Evolutionary conservation across 495 filamentous ascomycete genomes (phyloP).

Genomic region (Mycothermus thermophilus): DNA sequence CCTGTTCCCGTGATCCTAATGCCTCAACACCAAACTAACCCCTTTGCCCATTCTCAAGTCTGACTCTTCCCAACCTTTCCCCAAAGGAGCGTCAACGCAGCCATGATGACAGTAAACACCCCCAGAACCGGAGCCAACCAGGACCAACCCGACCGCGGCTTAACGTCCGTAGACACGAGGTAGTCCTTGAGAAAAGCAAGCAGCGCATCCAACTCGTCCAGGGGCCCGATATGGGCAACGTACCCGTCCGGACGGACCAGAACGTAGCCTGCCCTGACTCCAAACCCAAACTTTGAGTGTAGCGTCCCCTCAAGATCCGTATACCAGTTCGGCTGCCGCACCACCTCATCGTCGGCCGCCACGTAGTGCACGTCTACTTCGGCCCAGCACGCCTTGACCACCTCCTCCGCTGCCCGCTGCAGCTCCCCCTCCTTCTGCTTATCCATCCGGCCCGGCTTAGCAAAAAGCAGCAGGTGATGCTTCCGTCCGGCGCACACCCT

Average conservation of each 20-base stretch:
- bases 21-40: no score
- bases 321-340: slow-evolving; percentile 4
- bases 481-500: slow-evolving; percentile 12
- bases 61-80: no score
- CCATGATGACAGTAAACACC: neutral
- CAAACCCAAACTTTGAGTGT: slow-evolving; percentile 24
- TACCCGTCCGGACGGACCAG: slow-evolving; percentile 30
- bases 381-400: slow-evolving; percentile 5
- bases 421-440: slow-evolving; percentile 8
- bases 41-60: no score
- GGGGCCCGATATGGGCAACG: slow-evolving; percentile 23
- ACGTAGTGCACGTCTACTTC: slow-evolving; percentile 11
- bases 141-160: neutral
- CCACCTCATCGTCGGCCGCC: slow-evolving; percentile 1
- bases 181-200: slow-evolving; percentile 11
- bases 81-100: no score
- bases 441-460: neutral
- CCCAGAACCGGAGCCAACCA: neutral
- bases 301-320: slow-evolving; percentile 18
- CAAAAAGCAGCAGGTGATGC: slow-evolving; percentile 25
- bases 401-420: slow-evolving; percentile 4
- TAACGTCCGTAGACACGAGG: neutral
- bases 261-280: slow-evolving; percentile 17
- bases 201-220: slow-evolving; percentile 18
- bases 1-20: no score